Evolutionary conservation across 345 rosid genomes (phyloP).

Genomic region (Populus alba): DNA sequence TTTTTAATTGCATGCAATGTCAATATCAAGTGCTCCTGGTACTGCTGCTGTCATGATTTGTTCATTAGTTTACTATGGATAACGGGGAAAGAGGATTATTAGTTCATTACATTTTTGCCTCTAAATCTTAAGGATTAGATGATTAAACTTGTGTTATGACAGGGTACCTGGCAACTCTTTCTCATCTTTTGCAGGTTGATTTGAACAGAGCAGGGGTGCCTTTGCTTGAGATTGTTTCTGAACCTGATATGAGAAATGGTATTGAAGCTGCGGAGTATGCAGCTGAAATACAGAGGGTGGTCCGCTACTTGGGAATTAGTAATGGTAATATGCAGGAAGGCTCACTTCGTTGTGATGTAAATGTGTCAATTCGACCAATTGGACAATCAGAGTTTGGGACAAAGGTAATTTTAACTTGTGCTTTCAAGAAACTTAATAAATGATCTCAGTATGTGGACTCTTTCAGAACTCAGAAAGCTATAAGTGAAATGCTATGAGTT

Average conservation of each 20-base stretch:
- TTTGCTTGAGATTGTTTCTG: slow-evolving; percentile 93
- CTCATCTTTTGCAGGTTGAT: slow-evolving; percentile 60
- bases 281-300: slow-evolving; percentile 79
- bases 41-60: not conserved
- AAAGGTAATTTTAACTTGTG: slow-evolving; percentile 45
- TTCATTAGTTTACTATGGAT: not conserved
- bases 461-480: not conserved
- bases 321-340: slow-evolving; percentile 99
- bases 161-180: slow-evolving; percentile 10
- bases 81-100: not conserved
- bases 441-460: not conserved
- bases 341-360: slow-evolving; percentile 94
- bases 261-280: slow-evolving; percentile 85
- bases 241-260: slow-evolving; percentile 95
- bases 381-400: slow-evolving; percentile 84
- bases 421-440: not conserved
- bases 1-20: slow-evolving; percentile 1
- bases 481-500: slow-evolving; percentile 3
- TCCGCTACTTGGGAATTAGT: slow-evolving; percentile 72
- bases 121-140: not conserved
- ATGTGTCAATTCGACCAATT: slow-evolving; percentile 81
- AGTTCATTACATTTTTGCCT: not conserved
- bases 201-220: slow-evolving; percentile 97
- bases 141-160: not conserved
- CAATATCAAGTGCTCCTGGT: not conserved